Evolutionary conservation across 257 asterid genomes (phyloP), one percentile per base, ranked within the genome.

Genomic region (Paulownia fortunei): DNA sequence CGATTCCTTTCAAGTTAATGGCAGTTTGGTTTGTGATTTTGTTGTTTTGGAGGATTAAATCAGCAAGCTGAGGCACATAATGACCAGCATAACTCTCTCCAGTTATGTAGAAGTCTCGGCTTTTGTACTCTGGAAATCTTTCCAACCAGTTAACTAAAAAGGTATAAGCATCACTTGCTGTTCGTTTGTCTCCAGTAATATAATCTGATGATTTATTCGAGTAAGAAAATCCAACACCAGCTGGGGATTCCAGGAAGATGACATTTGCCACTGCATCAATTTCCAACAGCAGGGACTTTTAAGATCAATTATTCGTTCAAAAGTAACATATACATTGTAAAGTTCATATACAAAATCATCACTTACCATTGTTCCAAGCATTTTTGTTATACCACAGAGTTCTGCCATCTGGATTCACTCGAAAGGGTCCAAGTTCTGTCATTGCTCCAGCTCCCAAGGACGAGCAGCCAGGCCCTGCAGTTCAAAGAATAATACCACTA

Each of bases 31-130:
- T 85, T 3, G 89, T 76, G 21, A 51, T 75, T 58, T 85, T 81
- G 81, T 87, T 90, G 60, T 84, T 86, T 9, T 73, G 69, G 9
- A 85, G 84, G 73, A 90, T 84, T 21, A 87, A 60, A 24, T 77
- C 73, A 18, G 96, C 90, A 5, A 90, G 90, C 27, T 90, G 96
- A 59, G 93, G 92, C 26, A 82, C 87, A 2, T 87, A 88, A 59
- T 90, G 92, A 18, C 90, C 96, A 1, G 90, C 89, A 72, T 88
- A 90, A 69, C 93, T 90, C 85, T 88, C 96, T 21, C 96, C 91
- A 0, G 92, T 64, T 26, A 90, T 68, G 72, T 76, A 88, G 34
- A 90, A 86, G 8, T 87, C 90, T 3, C 90, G 77, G 5, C 78
- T 82, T 78, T 88, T 90, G 79, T 90, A 90, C 64, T 88, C 88